Evolutionary conservation across 805 yeast species (phyloP), one percentile per base, ranked within the genome.

Genomic region (Kodamaea fukazawae): DNA sequence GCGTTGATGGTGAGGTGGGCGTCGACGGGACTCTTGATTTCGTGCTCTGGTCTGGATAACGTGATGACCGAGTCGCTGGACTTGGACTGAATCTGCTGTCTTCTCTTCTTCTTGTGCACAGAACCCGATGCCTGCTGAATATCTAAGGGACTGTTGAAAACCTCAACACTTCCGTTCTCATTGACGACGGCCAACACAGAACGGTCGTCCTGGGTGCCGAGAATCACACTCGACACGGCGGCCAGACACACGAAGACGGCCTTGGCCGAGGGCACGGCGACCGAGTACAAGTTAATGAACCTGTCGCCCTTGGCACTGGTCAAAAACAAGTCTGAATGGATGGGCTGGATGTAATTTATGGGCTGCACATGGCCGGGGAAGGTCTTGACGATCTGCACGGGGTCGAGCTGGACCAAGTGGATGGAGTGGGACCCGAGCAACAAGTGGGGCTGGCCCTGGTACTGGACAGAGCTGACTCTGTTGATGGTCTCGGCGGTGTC

Each of bases 271-370:
- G 62, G 54, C 34, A 65, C 61, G 23, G 68, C 61, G 2, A 79
- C 40, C 8, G 83, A 74, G 54, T 83, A 81, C 27, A 85, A 66
- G 57, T 87, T 87, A 48, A 89, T 72, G 58, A 86, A 88, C 49
- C 97, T 75, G 59, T 90, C 98, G 44, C 81, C 82, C 26, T 68
- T 67, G 1, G 96, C 95, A 37, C 83, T 75, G 1, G 93, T 81
- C 31, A 86, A 59, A 50, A 88, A 78, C 33, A 63, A 65, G 34
- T 74, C 73, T 7, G 53, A 44, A 13, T 58, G 45, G 4, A 71
- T 54, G 4, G 73, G 62, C 27, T 72, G 41, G 8, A 82, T 60
- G 9, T 78, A 60, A 49, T 69, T 71, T 29, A 87, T 73, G 3
- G 88, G 82, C 13, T 85, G 74, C 22, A 86, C 77, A 55, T 87